Evolutionary conservation across 495 filamentous ascomycete genomes (phyloP).

Genomic region (Trypethelium eluteriae): DNA sequence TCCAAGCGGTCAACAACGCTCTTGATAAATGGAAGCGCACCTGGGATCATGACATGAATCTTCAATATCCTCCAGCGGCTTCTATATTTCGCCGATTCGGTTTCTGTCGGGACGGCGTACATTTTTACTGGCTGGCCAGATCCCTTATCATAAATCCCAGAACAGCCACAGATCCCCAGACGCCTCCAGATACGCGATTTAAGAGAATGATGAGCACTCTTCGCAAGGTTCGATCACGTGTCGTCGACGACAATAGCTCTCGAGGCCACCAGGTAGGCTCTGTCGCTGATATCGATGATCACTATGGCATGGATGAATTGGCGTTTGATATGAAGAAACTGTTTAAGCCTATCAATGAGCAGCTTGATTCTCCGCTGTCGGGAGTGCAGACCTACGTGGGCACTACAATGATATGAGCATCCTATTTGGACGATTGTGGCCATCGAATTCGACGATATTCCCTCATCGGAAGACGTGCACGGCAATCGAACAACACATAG

Average conservation of each 20-base stretch:
- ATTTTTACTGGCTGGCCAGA: slow-evolving; percentile 59
- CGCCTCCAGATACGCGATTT: slow-evolving; percentile 50
- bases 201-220: slow-evolving; percentile 50
- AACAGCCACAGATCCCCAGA: slow-evolving; percentile 39
- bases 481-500: no score
- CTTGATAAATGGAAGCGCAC: slow-evolving; percentile 58
- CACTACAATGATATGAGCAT: background rate
- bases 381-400: slow-evolving; percentile 15
- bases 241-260: slow-evolving; percentile 44
- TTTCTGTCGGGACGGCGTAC: slow-evolving; percentile 56
- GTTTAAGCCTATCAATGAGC: slow-evolving; percentile 37
- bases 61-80: slow-evolving; percentile 50
- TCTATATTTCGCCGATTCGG: slow-evolving; percentile 46
- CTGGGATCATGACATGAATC: slow-evolving; percentile 57
- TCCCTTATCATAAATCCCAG: slow-evolving; percentile 41
- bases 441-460: background rate
- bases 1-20: slow-evolving; percentile 37
- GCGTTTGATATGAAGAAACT: slow-evolving; percentile 61
- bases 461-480: no score
- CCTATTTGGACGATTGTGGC: background rate
- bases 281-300: slow-evolving; percentile 52
- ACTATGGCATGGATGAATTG: slow-evolving; percentile 51
- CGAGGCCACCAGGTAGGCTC: slow-evolving; percentile 51
- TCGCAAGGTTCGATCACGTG: slow-evolving; percentile 49
- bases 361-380: slow-evolving; percentile 22